These are phyloP conservation scores for Trichosporon sp. DNA, from an alignment of 1,284 basidiomycete species.

Conservation along the genomic window DNA sequence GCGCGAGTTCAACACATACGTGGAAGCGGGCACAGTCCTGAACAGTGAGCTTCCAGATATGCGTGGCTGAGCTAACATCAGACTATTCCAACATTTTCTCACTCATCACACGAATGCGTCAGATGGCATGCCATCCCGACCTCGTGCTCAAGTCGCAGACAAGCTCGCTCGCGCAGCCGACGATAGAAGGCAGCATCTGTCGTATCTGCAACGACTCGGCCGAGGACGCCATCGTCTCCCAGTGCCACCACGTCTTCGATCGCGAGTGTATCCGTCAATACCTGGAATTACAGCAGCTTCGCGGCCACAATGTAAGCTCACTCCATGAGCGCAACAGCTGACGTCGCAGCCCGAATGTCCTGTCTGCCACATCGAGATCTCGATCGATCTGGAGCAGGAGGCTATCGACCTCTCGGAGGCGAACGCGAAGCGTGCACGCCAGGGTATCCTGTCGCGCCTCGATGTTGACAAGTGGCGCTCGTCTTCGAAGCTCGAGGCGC, in stretches of 20 bases:
- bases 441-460: conserved; percentile 88
- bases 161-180: conserved; percentile 62
- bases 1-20: conserved; percentile 83
- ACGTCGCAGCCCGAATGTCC: conserved; percentile 75
- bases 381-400: conserved; percentile 91
- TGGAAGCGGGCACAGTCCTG: conserved; percentile 81
- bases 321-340: neutral
- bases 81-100: conserved; percentile 93
- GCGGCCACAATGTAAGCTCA: conserved; percentile 55
- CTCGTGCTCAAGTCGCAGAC: conserved; percentile 74
- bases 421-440: conserved; percentile 56
- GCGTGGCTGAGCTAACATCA: conserved; percentile 32
- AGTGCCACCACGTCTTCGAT: conserved; percentile 65
- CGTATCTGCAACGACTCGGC: conserved; percentile 91
- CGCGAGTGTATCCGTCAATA: conserved; percentile 95
- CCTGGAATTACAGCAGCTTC: conserved; percentile 57
- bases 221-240: conserved; percentile 91
- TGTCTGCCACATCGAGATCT: conserved; percentile 86
- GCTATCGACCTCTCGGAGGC: conserved; percentile 72
- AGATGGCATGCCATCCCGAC: conserved; percentile 89
- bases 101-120: conserved; percentile 62
- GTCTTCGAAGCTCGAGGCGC: conserved; percentile 93
- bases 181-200: conserved; percentile 70
- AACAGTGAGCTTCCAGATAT: conserved; percentile 62
- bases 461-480: conserved; percentile 87